Percentiles rank a stretch among this genome's conserved stretches.
These are phyloP conservation scores for Aurifilum marmelostoma DNA, from an alignment of 2,329 filamentous ascomycete genomes.

Conservation along the genomic window DNA sequence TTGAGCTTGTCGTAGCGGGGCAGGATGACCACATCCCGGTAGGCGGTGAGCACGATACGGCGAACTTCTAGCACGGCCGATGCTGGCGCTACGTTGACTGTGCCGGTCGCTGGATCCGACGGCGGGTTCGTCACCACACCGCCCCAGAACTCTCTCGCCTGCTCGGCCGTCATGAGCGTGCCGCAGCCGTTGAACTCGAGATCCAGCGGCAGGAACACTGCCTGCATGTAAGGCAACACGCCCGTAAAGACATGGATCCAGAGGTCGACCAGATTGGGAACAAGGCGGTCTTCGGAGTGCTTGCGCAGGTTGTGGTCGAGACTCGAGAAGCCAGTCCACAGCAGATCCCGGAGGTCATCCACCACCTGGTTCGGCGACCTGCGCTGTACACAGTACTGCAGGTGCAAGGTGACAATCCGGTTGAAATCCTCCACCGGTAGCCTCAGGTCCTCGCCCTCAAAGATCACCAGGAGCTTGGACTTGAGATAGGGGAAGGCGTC, in stretches of 20 bases:
- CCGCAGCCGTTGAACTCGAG: slow-evolving; percentile 89
- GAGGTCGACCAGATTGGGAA: slow-evolving; percentile 86
- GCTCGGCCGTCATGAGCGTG: slow-evolving; percentile 73
- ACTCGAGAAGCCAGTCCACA: slow-evolving; percentile 81
- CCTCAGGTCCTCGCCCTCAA: slow-evolving; percentile 78
- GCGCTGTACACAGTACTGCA: slow-evolving; percentile 76
- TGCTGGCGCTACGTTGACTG: slow-evolving; percentile 50
- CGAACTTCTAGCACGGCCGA: slow-evolving; percentile 75
- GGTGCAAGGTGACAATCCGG: slow-evolving; percentile 75
- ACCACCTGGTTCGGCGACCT: slow-evolving; percentile 71
- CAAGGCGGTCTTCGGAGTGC: slow-evolving; percentile 83
- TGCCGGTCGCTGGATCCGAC: slow-evolving; percentile 33
- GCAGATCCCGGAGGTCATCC: slow-evolving; percentile 75
- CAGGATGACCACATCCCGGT: slow-evolving; percentile 85
- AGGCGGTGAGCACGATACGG: slow-evolving; percentile 84
- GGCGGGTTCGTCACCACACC: slow-evolving; percentile 54
- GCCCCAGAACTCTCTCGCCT: slow-evolving; percentile 91
- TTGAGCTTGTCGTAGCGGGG: slow-evolving; percentile 88
- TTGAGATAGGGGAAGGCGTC: slow-evolving; percentile 84
- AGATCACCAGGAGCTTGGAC: slow-evolving; percentile 75
- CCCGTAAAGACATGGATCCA: slow-evolving; percentile 93
- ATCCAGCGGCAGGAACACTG: slow-evolving; percentile 90
- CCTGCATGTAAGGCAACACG: slow-evolving; percentile 91
- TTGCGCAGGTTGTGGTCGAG: slow-evolving; percentile 81
- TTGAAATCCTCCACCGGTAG: slow-evolving; percentile 87